Conservation (phyloP, 768 basidiomycete genomes). For the Rhodosporidiobolus odoratus region DNA sequence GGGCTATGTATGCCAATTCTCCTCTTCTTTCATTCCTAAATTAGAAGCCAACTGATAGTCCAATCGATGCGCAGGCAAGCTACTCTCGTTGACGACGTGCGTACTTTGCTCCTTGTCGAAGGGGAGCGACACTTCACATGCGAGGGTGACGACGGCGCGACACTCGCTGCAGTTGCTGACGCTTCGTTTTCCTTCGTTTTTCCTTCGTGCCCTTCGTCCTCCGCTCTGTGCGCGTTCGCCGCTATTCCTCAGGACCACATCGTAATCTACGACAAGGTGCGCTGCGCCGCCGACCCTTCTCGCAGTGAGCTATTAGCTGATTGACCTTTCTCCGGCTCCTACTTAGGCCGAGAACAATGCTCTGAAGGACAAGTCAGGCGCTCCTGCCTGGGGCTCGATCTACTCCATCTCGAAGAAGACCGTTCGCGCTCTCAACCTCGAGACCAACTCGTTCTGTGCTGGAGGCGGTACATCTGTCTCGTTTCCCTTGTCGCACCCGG, state of each 20-base stretch:
- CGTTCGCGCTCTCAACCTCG: constrained; percentile 59
- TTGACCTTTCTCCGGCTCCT: background rate
- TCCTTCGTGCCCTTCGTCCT: too few relatives aligned
- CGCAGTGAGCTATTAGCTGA: background rate
- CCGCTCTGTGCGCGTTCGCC: too few relatives aligned
- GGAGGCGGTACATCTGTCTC: constrained; percentile 37
- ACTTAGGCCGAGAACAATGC: constrained; percentile 32
- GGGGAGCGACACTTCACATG: too few relatives aligned
- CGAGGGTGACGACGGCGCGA: too few relatives aligned
- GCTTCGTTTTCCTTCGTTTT: too few relatives aligned
- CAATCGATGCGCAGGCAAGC: background rate
- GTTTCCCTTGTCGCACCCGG: background rate
- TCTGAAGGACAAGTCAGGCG: constrained; percentile 18
- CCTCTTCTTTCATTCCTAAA: background rate
- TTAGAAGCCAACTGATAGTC: background rate
- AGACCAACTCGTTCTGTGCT: constrained; percentile 57
- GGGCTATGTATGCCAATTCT: constrained; percentile 2
- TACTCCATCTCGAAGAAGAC: constrained; percentile 31
- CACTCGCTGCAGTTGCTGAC: too few relatives aligned
- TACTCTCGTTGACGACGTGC: constrained; percentile 22
- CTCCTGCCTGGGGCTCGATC: constrained; percentile 34
- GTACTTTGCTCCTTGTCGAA: too few relatives aligned
- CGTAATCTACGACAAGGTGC: constrained; percentile 10
- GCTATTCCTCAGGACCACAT: constrained; percentile 22
- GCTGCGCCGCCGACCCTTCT: background rate